Evolutionary conservation across 2,329 filamentous ascomycete genomes (phyloP), one percentile per base, ranked within the genome.

Genomic region (Teratosphaeria epicoccoides): DNA sequence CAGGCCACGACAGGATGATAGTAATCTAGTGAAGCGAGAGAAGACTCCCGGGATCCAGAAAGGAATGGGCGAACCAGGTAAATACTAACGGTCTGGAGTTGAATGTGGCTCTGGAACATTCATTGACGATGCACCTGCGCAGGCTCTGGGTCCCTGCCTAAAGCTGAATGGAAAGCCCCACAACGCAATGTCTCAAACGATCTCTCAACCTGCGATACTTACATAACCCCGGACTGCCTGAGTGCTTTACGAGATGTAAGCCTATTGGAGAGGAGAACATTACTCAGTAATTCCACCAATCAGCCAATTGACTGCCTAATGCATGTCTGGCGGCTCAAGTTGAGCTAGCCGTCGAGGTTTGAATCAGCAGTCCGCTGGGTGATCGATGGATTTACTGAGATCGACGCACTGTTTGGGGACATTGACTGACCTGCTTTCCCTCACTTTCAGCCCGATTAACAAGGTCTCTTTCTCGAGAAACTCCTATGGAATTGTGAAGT

Each of bases 181-280:
- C 14, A 52, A 24, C n/a, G 49, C 22, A 33, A 44, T 17, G 17
- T 47, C 6, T 25, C 17, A 20, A 40, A 37, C 6, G 44, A 54
- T 12, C 62, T 73, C 11, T 57, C 63, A 43, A 62, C 63, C 40
- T 84, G 81, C 60, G 74, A 78, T 57, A 64, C 66, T 12, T 73
- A 76, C 59, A 80, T 83, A 56, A 82, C 78, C 0, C 77, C 79
- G 0, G 71, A 72, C 43, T 83, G 80, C 58, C 55, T 70, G n/a
- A 58, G 66, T 62, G 9, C 55, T 71, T 3, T 71, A 71, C 55
- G 60, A 63, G 28, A 66, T 71, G n/a, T n/a, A n/a, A n/a, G n/a
- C n/a, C n/a, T n/a, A n/a, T n/a, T n/a, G n/a, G n/a, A n/a, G n/a
- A n/a, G n/a, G n/a, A n/a, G n/a, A n/a, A n/a, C n/a, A n/a, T n/a